Base-by-base conservation (phyloP, 2,329 filamentous ascomycete species). In the Sclerotinia spermophila region DNA sequence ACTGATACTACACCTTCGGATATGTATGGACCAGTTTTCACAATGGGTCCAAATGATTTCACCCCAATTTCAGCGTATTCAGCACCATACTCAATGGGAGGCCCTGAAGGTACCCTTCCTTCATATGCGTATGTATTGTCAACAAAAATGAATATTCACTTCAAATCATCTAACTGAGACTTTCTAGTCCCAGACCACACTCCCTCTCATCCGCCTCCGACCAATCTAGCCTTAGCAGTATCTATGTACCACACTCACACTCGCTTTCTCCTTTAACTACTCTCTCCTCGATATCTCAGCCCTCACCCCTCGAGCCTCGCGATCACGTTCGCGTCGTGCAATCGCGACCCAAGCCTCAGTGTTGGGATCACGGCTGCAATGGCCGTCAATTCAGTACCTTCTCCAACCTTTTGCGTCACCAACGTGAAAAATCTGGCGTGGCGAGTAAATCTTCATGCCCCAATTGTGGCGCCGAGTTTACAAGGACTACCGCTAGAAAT, bases 311-410 rank as follows among this genome's bases (percentile, higher is more conserved):
- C 48, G 69, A 71, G 3, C 56, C 48, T 24, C 66, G 40, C 38
- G 81, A 81, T 62, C 80, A 88, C 74, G 89, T 92, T 53, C 86
- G 92, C 71, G 88, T 94, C 24, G 85, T 94, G 27, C 90, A 92
- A 79, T 90, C 89, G 76, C 87, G 92, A 74, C 93, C 93, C n/a
- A 97, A 97, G 82, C 94, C 94, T 60, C 93, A 97, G 79, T 97
- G 95, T 81, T 98, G 93, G 92, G 95, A 97, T 72, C 95, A 98
- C 78, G 95, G 94, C 17, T 98, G 95, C 84, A 97, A 97, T 77
- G 95, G 95, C 30, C 90, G 94, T 42, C 92, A 97, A 78, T 98
- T 98, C 79, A 97, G 93, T 27, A 97, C 95, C 5, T 97, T 97
- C 79, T 97, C 94, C 86, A 97, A 97, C 79, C 86, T 97, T 5